A percentile compares a stretch with the other conserved stretches of the same genome.
Evolutionary conservation across 345 rosid species (phyloP).

Genomic region (Lepidium didymum): DNA sequence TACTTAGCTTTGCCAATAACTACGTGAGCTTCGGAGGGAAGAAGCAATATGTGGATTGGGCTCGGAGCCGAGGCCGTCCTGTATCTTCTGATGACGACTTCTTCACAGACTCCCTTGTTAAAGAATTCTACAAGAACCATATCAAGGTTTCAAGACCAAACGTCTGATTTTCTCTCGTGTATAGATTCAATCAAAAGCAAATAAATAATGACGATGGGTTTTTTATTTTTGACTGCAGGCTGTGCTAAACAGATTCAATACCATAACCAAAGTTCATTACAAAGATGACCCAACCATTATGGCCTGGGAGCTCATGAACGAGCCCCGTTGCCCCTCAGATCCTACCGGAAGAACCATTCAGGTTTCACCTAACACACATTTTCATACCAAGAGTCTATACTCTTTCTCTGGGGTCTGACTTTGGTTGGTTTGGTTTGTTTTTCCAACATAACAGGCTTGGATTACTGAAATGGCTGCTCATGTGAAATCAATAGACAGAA

Average conservation of each 20-base stretch:
- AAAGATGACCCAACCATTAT: conserved; percentile 91
- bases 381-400: background rate
- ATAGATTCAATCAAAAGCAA: background rate
- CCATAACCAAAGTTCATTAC: conserved; percentile 64
- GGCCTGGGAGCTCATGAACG: conserved; percentile 99
- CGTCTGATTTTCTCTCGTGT: background rate
- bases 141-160: conserved; percentile 42
- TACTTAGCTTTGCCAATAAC: conserved; percentile 70
- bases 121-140: conserved; percentile 77
- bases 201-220: background rate
- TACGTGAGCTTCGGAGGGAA: conserved; percentile 77
- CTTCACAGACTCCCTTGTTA: conserved; percentile 65
- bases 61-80: conserved; percentile 58
- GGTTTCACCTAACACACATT: conserved; percentile 36
- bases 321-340: conserved; percentile 89
- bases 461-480: conserved; percentile 79
- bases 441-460: conserved; percentile 51
- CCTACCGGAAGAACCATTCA: conserved; percentile 74
- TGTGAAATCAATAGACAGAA: conserved; percentile 67
- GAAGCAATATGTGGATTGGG: conserved; percentile 82
- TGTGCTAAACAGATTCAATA: conserved; percentile 64
- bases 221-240: conserved; percentile 34
- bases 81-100: conserved; percentile 76
- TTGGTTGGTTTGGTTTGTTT: background rate
- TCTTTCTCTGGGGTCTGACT: background rate